Conservation (phyloP, 2,329 filamentous ascomycete species). For the Aquanectria penicillioides region DNA sequence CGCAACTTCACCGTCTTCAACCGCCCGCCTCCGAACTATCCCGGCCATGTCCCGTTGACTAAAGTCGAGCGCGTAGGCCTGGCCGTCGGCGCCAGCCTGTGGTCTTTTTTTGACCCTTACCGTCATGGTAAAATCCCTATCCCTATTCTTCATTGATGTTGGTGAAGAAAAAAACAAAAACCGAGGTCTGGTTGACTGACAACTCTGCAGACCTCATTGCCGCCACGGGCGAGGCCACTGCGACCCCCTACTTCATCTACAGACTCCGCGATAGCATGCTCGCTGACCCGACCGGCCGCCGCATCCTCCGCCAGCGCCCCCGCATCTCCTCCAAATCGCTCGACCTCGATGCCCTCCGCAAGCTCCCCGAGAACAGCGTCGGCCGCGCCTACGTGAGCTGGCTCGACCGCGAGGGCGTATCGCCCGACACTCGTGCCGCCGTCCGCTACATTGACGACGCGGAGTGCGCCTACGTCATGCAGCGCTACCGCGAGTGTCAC, state of each 20-base stretch:
- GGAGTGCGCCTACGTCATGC: constrained; percentile 98
- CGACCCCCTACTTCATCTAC: constrained; percentile 93
- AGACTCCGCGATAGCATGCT: constrained; percentile 95
- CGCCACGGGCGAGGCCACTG: constrained; percentile 91
- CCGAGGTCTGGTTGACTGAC: neutral
- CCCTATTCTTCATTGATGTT: neutral
- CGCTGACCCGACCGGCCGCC: constrained; percentile 80
- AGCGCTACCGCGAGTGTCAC: constrained; percentile 95
- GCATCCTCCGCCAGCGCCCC: constrained; percentile 90
- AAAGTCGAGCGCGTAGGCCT: constrained; percentile 78
- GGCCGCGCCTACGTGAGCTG: constrained; percentile 86
- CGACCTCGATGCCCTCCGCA: constrained; percentile 74
- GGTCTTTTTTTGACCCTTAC: constrained; percentile 77
- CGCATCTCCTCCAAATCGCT: constrained; percentile 83
- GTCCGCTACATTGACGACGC: constrained; percentile 95
- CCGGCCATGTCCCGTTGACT: constrained; percentile 91
- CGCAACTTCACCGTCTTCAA: constrained; percentile 80
- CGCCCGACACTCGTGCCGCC: constrained; percentile 83
- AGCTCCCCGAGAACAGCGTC: constrained; percentile 77
- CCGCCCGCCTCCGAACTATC: constrained; percentile 87
- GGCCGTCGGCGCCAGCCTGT: constrained; percentile 70
- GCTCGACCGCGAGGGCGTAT: constrained; percentile 94
- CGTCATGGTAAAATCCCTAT: constrained; percentile 69
- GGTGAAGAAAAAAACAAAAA: too few relatives aligned
- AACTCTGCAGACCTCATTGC: constrained; percentile 83